A percentile compares a stretch with the other conserved stretches of the same genome.
These are phyloP conservation scores for Wallacemonas sp. DNA, from an alignment of 208 protist genomes.

Conservation along the genomic window DNA sequence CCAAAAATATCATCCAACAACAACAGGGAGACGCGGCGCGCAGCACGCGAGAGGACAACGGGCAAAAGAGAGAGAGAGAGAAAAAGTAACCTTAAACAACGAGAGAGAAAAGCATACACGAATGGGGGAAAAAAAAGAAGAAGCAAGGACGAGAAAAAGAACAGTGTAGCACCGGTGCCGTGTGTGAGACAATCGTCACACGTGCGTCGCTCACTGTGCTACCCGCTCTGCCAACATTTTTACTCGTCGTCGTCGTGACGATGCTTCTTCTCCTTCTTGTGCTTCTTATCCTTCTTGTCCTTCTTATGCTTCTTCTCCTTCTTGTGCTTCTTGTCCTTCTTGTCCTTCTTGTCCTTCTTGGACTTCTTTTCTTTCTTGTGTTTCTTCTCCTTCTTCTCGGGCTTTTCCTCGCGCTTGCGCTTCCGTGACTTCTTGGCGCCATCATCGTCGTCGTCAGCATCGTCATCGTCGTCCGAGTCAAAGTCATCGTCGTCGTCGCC, in stretches of 20 bases:
- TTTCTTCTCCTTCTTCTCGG: conserved; percentile 37
- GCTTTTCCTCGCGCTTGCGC: conserved; percentile 41
- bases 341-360: conserved; percentile 38
- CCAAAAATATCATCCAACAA: too few species aligned
- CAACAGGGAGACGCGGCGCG: not conserved
- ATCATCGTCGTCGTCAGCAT: conserved; percentile 36
- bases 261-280: conserved; percentile 45
- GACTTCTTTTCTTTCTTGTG: conserved; percentile 44
- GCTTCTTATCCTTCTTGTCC: conserved; percentile 45
- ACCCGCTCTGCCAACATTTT: too few species aligned
- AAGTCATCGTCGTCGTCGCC: conserved; percentile 42
- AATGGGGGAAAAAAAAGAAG: too few species aligned
- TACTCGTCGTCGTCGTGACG: conserved; percentile 13
- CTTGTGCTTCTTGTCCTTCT: conserved; percentile 46
- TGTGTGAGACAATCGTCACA: too few species aligned
- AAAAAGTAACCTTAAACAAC: not conserved
- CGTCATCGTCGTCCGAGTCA: conserved; percentile 26
- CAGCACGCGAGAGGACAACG: not conserved
- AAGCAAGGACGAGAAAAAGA: too few species aligned
- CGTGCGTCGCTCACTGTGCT: too few species aligned
- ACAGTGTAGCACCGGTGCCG: too few species aligned
- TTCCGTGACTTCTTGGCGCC: conserved; percentile 22
- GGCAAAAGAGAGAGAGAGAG: not conserved
- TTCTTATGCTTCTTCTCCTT: conserved; percentile 45
- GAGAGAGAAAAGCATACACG: not conserved